Conservation (phyloP, 768 basidiomycete species). For the Coprinellus aureogranulatus region DNA sequence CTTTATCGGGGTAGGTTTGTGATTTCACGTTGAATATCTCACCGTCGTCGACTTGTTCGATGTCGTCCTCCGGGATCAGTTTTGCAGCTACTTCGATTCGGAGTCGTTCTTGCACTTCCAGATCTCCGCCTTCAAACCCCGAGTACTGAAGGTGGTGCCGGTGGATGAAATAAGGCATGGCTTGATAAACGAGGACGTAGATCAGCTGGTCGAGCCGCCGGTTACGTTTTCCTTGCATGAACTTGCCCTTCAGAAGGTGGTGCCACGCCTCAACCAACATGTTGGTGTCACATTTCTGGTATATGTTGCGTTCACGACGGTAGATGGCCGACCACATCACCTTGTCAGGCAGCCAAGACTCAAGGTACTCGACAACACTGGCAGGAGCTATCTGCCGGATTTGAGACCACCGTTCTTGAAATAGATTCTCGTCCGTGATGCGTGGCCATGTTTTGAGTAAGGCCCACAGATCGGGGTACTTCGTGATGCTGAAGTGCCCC, state of each 20-base stretch:
- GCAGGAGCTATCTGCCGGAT: neutral
- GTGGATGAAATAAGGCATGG: conserved; percentile 14
- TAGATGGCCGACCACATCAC: neutral
- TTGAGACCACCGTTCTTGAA: neutral
- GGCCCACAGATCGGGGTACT: neutral
- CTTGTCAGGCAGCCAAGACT: neutral
- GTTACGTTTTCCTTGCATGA: conserved; percentile 22
- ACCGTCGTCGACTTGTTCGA: neutral
- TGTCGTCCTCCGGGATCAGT: conserved; percentile 4
- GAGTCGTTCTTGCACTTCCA: conserved; percentile 10
- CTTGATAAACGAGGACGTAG: conserved; percentile 13
- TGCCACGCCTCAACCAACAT: conserved; percentile 18
- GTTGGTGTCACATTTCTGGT: neutral
- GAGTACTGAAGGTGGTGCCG: conserved; percentile 15
- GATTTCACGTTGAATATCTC: conserved; percentile 8
- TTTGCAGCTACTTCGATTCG: conserved; percentile 1
- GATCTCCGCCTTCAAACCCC: conserved; percentile 21
- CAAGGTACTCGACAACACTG: neutral
- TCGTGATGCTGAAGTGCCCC: neutral
- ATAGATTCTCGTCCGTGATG: neutral
- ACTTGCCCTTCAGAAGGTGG: conserved; percentile 24
- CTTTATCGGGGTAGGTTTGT: neutral
- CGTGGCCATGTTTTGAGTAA: neutral
- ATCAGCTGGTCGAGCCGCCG: conserved; percentile 22
- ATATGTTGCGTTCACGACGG: neutral